These are phyloP conservation scores for Paramecium primaurelia DNA, from an alignment of 73 alveolate genomes.

Conservation along the genomic window DNA sequence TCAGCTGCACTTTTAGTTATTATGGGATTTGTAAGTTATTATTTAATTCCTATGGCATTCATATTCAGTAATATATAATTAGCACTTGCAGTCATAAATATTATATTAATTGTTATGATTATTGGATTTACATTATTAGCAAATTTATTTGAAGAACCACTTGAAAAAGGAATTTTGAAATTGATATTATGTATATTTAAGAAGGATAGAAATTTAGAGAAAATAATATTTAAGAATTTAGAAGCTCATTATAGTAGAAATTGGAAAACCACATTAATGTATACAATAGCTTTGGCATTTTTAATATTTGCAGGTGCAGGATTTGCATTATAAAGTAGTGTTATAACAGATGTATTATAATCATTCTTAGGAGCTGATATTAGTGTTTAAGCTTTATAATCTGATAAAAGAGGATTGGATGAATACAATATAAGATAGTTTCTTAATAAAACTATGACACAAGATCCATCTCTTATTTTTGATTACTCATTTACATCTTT, in stretches of 20 bases:
- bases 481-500: conserved; percentile 58
- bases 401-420: conserved; percentile 73
- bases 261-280: conserved; percentile 90
- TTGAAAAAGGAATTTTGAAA: conserved; percentile 68
- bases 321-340: conserved; percentile 73
- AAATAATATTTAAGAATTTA: conserved; percentile 80
- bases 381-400: conserved; percentile 54
- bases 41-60: conserved; percentile 91
- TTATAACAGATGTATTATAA: conserved; percentile 65
- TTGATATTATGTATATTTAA: conserved; percentile 65
- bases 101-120: conserved; percentile 85
- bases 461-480: conserved; percentile 5
- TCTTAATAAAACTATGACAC: not conserved
- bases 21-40: conserved; percentile 90
- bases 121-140: conserved; percentile 86
- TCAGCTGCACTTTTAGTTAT: conserved; percentile 75
- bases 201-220: conserved; percentile 77
- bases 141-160: conserved; percentile 70
- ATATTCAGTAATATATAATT: conserved; percentile 72
- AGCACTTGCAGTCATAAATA: conserved; percentile 86
- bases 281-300: conserved; percentile 88
- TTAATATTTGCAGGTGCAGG: conserved; percentile 94
- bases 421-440: conserved; percentile 67
- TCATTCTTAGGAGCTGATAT: conserved; percentile 75
- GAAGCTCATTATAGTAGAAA: conserved; percentile 92